phyloP scores from a whole-genome alignment of 768 basidiomycete species.

The Russula sp. region DNA sequence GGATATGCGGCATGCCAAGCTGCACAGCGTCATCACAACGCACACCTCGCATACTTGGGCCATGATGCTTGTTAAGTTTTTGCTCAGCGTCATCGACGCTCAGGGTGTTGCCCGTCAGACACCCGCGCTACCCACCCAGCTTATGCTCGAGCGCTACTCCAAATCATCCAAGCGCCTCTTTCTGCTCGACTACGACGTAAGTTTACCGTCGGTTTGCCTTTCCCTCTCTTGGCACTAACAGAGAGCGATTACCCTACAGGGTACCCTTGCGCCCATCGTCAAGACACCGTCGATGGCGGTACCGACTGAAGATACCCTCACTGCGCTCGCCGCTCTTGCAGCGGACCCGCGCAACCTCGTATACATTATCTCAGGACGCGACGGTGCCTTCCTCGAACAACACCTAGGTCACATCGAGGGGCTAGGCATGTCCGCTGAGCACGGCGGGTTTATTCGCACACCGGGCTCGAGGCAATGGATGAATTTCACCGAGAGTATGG shows the following conservation, averaged over 20 bases:
- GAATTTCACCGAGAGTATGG: slow-evolving; percentile 86
- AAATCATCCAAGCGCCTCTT: slow-evolving; percentile 79
- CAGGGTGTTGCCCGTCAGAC: slow-evolving; percentile 81
- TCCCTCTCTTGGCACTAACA: neutral
- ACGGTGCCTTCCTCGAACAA: slow-evolving; percentile 85
- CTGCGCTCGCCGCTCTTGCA: slow-evolving; percentile 67
- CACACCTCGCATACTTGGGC: slow-evolving; percentile 98
- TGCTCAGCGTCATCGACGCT: slow-evolving; percentile 75
- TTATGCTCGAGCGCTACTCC: slow-evolving; percentile 59
- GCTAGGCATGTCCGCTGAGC: slow-evolving; percentile 93
- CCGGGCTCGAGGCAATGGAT: slow-evolving; percentile 68
- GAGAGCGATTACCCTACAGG: slow-evolving; percentile 45
- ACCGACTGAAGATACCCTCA: slow-evolving; percentile 71
- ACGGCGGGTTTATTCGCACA: slow-evolving; percentile 86
- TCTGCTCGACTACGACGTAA: slow-evolving; percentile 93
- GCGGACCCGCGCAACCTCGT: slow-evolving; percentile 86
- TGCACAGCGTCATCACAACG: slow-evolving; percentile 83
- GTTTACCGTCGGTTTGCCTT: slow-evolving; percentile 34
- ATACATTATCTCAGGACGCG: slow-evolving; percentile 96
- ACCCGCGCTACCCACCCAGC: slow-evolving; percentile 67
- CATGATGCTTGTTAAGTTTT: slow-evolving; percentile 80
- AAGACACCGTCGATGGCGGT: slow-evolving; percentile 86
- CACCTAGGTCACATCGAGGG: slow-evolving; percentile 81
- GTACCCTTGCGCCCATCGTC: slow-evolving; percentile 95
- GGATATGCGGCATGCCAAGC: slow-evolving; percentile 61